A percentile compares a stretch with the other conserved stretches of the same genome.
Evolutionary conservation across 2,329 filamentous ascomycete genomes (phyloP).

Genomic region (Aureobasidium sp.): DNA sequence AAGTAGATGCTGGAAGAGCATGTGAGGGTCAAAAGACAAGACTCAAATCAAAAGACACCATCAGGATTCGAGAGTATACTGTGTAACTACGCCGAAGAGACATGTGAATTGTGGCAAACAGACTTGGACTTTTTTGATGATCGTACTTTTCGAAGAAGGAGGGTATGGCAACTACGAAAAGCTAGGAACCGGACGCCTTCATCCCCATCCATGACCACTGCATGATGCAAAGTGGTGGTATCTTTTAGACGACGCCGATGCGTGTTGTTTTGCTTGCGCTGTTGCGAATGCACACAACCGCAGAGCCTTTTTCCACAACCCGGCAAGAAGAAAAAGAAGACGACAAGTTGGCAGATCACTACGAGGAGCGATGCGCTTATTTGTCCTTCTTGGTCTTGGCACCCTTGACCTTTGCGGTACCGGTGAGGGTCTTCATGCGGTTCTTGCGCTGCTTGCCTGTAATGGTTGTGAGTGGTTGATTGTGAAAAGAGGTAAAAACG

Average conservation of each 20-base stretch:
- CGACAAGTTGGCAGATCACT: background rate
- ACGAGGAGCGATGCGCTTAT: conserved; percentile 25
- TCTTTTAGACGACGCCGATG: conserved; percentile 6
- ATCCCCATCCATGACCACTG: conserved; percentile 11
- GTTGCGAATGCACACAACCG: background rate
- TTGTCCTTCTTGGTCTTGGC: conserved; percentile 72
- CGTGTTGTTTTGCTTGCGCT: background rate
- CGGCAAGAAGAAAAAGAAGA: background rate
- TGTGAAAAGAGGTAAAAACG: background rate
- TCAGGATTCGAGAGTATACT: too few relatives aligned
- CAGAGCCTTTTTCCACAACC: background rate
- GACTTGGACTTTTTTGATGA: conserved; percentile 12
- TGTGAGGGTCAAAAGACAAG: too few relatives aligned
- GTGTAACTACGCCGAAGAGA: too few relatives aligned
- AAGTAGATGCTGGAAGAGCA: too few relatives aligned
- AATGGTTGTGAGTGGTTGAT: background rate
- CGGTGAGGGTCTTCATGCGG: conserved; percentile 96
- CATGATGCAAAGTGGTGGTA: conserved; percentile 1
- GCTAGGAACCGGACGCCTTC: conserved; percentile 16
- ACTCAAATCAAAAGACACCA: too few relatives aligned
- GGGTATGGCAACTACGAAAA: conserved; percentile 14
- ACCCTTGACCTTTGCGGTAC: conserved; percentile 97
- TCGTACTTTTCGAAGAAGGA: conserved; percentile 11
- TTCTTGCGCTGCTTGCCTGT: conserved; percentile 99
- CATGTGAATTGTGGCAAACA: background rate